Percentiles rank a stretch among this genome's conserved stretches.
These are phyloP conservation scores for Deuterostichococcus epilithicus DNA, from an alignment of 139 green algal species.

Conservation along the genomic window DNA sequence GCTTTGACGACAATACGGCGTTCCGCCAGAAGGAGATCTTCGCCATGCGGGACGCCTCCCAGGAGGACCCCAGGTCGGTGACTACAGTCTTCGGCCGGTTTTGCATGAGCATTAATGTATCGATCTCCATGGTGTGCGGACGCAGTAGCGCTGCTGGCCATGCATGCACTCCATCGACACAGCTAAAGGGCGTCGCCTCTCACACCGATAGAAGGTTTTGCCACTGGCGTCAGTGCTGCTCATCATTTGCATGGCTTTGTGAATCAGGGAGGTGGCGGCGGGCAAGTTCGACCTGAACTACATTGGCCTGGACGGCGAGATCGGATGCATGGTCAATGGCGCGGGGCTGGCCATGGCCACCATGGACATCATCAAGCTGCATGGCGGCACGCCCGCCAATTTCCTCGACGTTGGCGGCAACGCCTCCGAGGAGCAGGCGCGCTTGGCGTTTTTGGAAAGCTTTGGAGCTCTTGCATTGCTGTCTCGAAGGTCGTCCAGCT, in stretches of 20 bases:
- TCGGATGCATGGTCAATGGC: slow-evolving; percentile 97
- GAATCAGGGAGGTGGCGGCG: slow-evolving; percentile 78
- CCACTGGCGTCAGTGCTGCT: no score
- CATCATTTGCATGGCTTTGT: not conserved
- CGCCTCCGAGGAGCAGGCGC: slow-evolving; percentile 84
- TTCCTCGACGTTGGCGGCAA: slow-evolving; percentile 98
- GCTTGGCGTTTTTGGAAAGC: not conserved
- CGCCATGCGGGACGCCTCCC: slow-evolving; percentile 74
- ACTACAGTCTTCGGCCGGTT: not conserved
- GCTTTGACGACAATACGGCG: slow-evolving; percentile 97
- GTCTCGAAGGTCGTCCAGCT: no score
- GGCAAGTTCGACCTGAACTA: slow-evolving; percentile 97
- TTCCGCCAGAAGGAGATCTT: slow-evolving; percentile 97
- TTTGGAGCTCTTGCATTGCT: no score
- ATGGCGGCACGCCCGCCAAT: slow-evolving; percentile 91
- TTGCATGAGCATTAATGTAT: no score
- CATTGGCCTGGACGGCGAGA: slow-evolving; percentile 95
- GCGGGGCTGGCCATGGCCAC: slow-evolving; percentile 98
- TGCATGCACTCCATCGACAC: no score
- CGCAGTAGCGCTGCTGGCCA: no score
- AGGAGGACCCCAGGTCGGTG: slow-evolving; percentile 78
- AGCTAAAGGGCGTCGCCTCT: no score
- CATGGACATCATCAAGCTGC: slow-evolving; percentile 99
- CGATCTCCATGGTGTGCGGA: no score
- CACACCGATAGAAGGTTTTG: no score